Conservation (phyloP, 805 yeast species). For the Torulaspora microellipsoides region DNA sequence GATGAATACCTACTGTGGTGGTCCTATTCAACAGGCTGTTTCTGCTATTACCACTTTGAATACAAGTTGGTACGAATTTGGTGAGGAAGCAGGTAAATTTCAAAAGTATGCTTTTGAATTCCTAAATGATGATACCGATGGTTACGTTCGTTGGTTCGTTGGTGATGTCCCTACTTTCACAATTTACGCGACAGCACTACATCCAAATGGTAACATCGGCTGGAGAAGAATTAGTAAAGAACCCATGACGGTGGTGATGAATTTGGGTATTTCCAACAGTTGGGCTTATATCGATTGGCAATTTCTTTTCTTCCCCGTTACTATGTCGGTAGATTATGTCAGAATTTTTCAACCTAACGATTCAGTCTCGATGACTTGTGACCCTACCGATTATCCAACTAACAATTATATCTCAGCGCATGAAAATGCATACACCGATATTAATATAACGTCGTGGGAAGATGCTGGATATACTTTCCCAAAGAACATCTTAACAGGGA, state of each 20-base stretch:
- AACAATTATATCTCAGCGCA: conserved; percentile 74
- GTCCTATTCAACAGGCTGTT: conserved; percentile 90
- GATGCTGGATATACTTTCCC: conserved; percentile 71
- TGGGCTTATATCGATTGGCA: conserved; percentile 97
- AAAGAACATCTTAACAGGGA: conserved; percentile 52
- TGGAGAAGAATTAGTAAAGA: conserved; percentile 81
- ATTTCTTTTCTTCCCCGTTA: conserved; percentile 68
- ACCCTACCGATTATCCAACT: conserved; percentile 83
- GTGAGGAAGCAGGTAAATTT: conserved; percentile 47
- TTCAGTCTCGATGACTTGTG: conserved; percentile 65
- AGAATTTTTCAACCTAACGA: conserved; percentile 85
- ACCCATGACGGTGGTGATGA: conserved; percentile 87
- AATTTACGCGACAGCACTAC: conserved; percentile 64
- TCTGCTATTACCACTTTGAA: conserved; percentile 79
- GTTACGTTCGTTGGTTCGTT: conserved; percentile 82
- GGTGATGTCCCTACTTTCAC: conserved; percentile 78
- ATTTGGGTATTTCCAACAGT: conserved; percentile 82
- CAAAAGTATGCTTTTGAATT: conserved; percentile 80
- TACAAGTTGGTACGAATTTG: conserved; percentile 74
- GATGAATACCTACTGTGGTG: conserved; percentile 88
- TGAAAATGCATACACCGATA: conserved; percentile 59
- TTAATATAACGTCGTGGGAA: conserved; percentile 71
- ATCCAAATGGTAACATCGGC: conserved; percentile 87
- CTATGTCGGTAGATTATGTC: conserved; percentile 76
- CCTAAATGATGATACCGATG: conserved; percentile 59